These are phyloP conservation scores for Saprolegnia diclina DNA, from an alignment of 352 stramenopile genomes.

Conservation along the genomic window DNA sequence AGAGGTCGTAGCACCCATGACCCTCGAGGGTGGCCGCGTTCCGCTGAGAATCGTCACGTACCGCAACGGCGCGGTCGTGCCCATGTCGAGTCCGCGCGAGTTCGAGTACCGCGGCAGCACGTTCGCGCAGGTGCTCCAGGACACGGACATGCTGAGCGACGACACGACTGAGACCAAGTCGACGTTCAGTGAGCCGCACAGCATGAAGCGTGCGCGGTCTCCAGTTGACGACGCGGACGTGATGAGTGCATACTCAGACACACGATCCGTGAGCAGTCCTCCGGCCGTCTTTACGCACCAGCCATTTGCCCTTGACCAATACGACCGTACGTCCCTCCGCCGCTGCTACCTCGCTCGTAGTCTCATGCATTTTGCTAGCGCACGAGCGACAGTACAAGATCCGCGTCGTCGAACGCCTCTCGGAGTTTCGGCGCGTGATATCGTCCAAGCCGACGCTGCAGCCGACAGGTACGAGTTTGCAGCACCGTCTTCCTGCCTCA, in stretches of 20 bases:
- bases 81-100: not conserved
- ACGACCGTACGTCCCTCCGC: slow-evolving; percentile 14
- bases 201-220: slow-evolving; percentile 21
- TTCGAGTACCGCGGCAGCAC: slow-evolving; percentile 5
- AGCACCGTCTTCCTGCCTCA: not conserved
- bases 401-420: slow-evolving; percentile 73
- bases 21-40: slow-evolving; percentile 38
- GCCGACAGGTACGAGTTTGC: not conserved
- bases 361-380: slow-evolving; percentile 36
- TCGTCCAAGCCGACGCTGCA: not conserved
- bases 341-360: not conserved
- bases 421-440: slow-evolving; percentile 77
- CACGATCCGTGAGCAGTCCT: slow-evolving; percentile 10
- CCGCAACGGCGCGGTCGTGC: not conserved
- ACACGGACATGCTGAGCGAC: not conserved
- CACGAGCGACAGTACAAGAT: slow-evolving; percentile 86
- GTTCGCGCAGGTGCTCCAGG: not conserved
- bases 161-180: slow-evolving; percentile 14
- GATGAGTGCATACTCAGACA: slow-evolving; percentile 1
- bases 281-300: not conserved
- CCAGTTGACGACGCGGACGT: slow-evolving; percentile 5
- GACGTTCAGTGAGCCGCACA: slow-evolving; percentile 34
- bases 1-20: slow-evolving; percentile 39
- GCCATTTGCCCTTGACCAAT: not conserved
- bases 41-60: slow-evolving; percentile 32